phyloP scores from a whole-genome alignment of 441 rosid genomes.

The Metrosideros polymorpha region DNA sequence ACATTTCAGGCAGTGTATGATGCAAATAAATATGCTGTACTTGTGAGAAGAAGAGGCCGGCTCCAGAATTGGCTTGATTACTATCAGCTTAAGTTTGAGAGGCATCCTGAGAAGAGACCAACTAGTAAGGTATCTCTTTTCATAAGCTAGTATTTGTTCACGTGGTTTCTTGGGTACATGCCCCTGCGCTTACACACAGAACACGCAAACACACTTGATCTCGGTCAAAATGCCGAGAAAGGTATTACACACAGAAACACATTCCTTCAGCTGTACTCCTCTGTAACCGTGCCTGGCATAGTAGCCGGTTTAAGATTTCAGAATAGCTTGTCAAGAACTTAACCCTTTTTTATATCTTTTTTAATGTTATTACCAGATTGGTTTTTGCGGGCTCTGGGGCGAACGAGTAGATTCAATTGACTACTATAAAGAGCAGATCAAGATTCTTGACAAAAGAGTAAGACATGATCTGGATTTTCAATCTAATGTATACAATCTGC shows the following conservation, averaged over 20 bases:
- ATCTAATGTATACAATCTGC: not conserved
- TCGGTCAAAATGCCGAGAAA: not conserved
- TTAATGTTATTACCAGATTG: conserved; percentile 35
- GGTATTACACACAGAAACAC: not conserved
- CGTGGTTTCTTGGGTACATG: not conserved
- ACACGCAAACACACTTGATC: not conserved
- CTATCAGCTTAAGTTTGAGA: conserved; percentile 69
- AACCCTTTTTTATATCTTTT: not conserved
- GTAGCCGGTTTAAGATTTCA: not conserved
- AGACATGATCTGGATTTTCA: not conserved
- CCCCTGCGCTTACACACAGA: not conserved
- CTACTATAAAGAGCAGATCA: conserved; percentile 60
- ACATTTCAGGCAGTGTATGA: conserved; percentile 70
- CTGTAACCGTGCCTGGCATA: not conserved
- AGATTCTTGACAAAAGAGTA: conserved; percentile 57
- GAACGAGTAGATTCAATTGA: conserved; percentile 74
- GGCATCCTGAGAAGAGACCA: conserved; percentile 75
- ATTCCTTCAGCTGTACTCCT: not conserved
- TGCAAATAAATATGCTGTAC: conserved; percentile 63
- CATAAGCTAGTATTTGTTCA: not conserved
- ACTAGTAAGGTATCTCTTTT: conserved; percentile 48
- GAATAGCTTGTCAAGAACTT: not conserved
- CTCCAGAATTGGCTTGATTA: conserved; percentile 87
- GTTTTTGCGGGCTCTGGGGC: conserved; percentile 86
- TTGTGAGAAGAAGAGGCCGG: conserved; percentile 67